phyloP scores from a whole-genome alignment of 2,329 filamentous ascomycete species.

The Diaporthe ampelina region DNA sequence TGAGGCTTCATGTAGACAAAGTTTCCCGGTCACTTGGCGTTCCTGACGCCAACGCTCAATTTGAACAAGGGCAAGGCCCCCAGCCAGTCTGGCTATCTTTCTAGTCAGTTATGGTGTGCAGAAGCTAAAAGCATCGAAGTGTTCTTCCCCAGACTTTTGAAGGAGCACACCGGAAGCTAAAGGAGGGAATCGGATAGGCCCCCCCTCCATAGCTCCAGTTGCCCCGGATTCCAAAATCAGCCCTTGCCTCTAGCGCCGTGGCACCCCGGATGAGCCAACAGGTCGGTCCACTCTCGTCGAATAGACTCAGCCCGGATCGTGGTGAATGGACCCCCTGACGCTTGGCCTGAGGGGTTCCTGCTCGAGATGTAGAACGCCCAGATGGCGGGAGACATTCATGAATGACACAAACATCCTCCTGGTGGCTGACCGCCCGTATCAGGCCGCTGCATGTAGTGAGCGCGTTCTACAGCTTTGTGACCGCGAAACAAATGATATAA shows the following conservation, averaged over 20 bases:
- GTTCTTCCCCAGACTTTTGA: conserved; percentile 16
- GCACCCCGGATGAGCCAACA: conserved; percentile 21
- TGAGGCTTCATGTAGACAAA: not conserved
- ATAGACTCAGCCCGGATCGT: conserved; percentile 9
- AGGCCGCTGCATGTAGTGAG: not conserved
- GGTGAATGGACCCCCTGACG: conserved; percentile 3
- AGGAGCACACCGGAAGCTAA: conserved; percentile 9
- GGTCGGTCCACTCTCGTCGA: conserved; percentile 22
- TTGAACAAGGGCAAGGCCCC: not conserved
- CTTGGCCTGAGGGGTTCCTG: conserved; percentile 24
- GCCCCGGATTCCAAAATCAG: conserved; percentile 17
- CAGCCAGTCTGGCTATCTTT: not conserved
- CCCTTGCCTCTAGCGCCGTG: conserved; percentile 23
- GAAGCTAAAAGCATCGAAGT: not conserved
- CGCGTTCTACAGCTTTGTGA: not conserved
- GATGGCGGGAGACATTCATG: conserved; percentile 13
- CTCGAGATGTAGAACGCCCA: not conserved
- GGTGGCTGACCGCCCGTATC: not conserved
- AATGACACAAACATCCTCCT: conserved; percentile 15
- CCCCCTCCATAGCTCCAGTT: not conserved
- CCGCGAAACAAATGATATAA: not conserved
- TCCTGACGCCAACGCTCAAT: not conserved
- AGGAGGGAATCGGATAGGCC: not conserved
- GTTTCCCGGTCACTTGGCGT: conserved; percentile 16
- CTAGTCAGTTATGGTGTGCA: conserved; percentile 11